phyloP scores from a whole-genome alignment of 2,329 filamentous ascomycete genomes.

The Clonostachys solani region DNA sequence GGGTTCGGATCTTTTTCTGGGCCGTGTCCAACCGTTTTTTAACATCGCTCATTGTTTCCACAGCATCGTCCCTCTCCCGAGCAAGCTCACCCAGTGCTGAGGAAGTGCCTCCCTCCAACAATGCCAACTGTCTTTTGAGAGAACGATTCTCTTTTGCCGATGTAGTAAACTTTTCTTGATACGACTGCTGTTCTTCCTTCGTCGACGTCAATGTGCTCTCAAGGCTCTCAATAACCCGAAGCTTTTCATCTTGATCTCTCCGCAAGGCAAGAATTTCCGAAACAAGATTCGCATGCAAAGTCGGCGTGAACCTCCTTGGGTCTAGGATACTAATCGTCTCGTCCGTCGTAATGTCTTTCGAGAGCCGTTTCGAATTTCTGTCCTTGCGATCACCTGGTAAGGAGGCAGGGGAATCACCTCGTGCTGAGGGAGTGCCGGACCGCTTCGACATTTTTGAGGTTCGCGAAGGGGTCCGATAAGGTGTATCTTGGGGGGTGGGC shows the following conservation, averaged over 20 bases:
- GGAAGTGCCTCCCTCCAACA: slow-evolving; percentile 83
- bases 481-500: slow-evolving; percentile 68
- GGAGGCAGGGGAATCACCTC: slow-evolving; percentile 55
- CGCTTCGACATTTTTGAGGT: slow-evolving; percentile 57
- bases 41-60: slow-evolving; percentile 67
- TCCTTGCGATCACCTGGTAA: slow-evolving; percentile 35
- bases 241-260: slow-evolving; percentile 87
- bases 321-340: slow-evolving; percentile 75
- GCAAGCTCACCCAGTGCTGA: slow-evolving; percentile 81
- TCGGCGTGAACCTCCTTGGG: slow-evolving; percentile 89
- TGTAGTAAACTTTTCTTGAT: slow-evolving; percentile 57
- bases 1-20: slow-evolving; percentile 72
- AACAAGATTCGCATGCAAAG: slow-evolving; percentile 88
- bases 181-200: slow-evolving; percentile 68
- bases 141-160: slow-evolving; percentile 74
- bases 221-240: slow-evolving; percentile 78
- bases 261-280: slow-evolving; percentile 87
- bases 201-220: slow-evolving; percentile 70
- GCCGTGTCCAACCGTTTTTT: slow-evolving; percentile 71
- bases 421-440: slow-evolving; percentile 59
- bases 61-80: slow-evolving; percentile 79
- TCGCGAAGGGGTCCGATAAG: slow-evolving; percentile 69
- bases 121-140: slow-evolving; percentile 77
- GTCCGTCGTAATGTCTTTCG: slow-evolving; percentile 57
- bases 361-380: slow-evolving; percentile 43